Conservation (phyloP, 2,329 filamentous ascomycete genomes). For the Torrubiella hemipterigena region DNA sequence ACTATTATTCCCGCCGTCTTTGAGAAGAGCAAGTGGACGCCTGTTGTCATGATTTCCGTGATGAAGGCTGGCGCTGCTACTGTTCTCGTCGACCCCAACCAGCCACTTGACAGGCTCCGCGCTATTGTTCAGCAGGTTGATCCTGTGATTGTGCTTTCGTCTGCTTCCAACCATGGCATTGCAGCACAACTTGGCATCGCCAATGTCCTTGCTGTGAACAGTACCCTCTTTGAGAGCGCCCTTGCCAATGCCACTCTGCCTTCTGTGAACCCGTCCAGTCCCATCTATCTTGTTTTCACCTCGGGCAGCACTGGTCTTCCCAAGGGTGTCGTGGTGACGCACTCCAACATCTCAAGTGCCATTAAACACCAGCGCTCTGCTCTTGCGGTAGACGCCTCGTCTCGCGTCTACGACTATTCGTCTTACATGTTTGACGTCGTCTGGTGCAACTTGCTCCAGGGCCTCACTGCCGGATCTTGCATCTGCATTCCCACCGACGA, state of each 20-base stretch:
- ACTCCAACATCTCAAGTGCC: background rate
- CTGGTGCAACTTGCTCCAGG: slow-evolving; percentile 6
- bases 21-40: slow-evolving; percentile 3
- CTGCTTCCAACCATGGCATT: too few relatives aligned
- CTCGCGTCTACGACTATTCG: slow-evolving; percentile 13
- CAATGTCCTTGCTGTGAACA: too few relatives aligned
- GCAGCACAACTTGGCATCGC: too few relatives aligned
- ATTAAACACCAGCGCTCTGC: background rate
- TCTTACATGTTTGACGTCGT: slow-evolving; percentile 10
- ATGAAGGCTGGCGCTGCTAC: slow-evolving; percentile 4
- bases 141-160: too few relatives aligned
- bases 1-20: slow-evolving; percentile 2
- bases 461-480: slow-evolving; percentile 6
- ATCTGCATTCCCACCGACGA: slow-evolving; percentile 10
- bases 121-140: background rate
- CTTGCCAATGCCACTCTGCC: too few relatives aligned
- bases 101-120: background rate
- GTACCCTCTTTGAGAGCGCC: too few relatives aligned
- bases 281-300: slow-evolving; percentile 4
- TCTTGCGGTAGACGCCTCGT: slow-evolving; percentile 11
- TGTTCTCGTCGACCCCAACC: background rate
- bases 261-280: background rate
- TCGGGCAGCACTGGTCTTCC: slow-evolving; percentile 7
- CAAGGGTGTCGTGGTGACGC: slow-evolving; percentile 5
- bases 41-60: slow-evolving; percentile 4